Evolutionary conservation across 768 basidiomycete species (phyloP), one percentile per base, ranked within the genome.

Genomic region (Trametes coccinea): DNA sequence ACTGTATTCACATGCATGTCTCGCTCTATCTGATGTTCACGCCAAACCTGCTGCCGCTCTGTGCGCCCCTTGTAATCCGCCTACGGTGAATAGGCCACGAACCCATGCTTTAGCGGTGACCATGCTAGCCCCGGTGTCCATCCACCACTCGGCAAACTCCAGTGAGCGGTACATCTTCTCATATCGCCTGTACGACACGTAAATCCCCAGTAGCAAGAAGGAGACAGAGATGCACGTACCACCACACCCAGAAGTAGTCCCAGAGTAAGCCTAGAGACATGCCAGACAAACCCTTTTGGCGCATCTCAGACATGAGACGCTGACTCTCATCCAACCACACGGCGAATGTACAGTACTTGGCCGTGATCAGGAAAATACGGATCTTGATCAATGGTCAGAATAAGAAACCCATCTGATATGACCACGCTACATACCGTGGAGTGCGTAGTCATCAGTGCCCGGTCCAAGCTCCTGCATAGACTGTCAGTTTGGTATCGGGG

Each of bases 311-410:
- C 16, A 73, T 62, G 13, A 79, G 60, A 9, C 69, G 62, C n/a
- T 63, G 62, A 56, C 73, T 67, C 56, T 94, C 87, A 66, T 89
- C 88, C 53, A 81, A 78, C 91, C 91, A 93, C 3, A 92, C 86
- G 7, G 92, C 89, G 10, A 78, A 79, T 53, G 86, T 80, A 71
- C 95, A 97, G 74, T 92, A 96, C 69, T 91, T 89, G 6, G 94
- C 95, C 14, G 90, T 90, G 59, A 98, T 89, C 34, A 98, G 71
- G 73, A 98, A 98, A 70, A 98, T 86, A 17, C 96, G 89, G 60
- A 87, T 80, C 82, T 92, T 71, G 14, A 71, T 69, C 49, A 14
- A 1, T 4, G 4, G 40, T 22, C 10, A 41, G 17, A 33, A 31
- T 58, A 39, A 43, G 62, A 46, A 6, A 22, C 22, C 22, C 22